Conservation (phyloP, 2,329 filamentous ascomycete genomes). For the Aspergillus vadensis region DNA sequence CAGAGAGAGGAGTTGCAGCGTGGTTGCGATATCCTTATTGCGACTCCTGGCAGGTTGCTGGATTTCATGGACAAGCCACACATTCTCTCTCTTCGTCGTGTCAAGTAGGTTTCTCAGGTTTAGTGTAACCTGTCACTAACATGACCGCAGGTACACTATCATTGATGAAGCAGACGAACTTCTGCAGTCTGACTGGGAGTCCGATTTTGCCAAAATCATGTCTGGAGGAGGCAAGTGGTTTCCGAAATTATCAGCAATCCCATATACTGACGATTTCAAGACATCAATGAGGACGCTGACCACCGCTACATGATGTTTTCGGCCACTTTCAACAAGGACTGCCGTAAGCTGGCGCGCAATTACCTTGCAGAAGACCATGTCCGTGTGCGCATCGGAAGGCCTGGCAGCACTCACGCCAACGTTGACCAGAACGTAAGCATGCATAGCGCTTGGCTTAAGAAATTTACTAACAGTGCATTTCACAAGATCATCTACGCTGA, state of each 20-base stretch:
- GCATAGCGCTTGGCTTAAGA: background rate
- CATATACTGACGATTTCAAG: slow-evolving; percentile 33
- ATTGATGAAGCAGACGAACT: slow-evolving; percentile 97
- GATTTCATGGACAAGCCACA: slow-evolving; percentile 77
- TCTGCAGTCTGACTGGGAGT: slow-evolving; percentile 75
- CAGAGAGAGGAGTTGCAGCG: slow-evolving; percentile 73
- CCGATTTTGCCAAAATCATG: slow-evolving; percentile 74
- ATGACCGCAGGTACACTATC: slow-evolving; percentile 60
- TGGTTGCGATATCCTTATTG: slow-evolving; percentile 88
- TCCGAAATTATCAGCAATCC: slow-evolving; percentile 8
- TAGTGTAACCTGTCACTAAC: background rate
- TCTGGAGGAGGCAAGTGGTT: slow-evolving; percentile 70
- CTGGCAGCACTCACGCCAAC: slow-evolving; percentile 79
- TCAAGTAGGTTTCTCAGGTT: slow-evolving; percentile 59
- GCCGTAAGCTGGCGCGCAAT: slow-evolving; percentile 73
- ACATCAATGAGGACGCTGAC: slow-evolving; percentile 75
- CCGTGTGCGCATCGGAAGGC: slow-evolving; percentile 81
- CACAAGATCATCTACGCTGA: slow-evolving; percentile 66
- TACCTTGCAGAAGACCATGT: slow-evolving; percentile 75
- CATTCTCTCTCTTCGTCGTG: slow-evolving; percentile 70
- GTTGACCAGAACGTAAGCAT: slow-evolving; percentile 68
- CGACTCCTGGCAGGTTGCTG: slow-evolving; percentile 79
- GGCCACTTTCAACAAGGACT: slow-evolving; percentile 83
- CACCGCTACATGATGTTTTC: slow-evolving; percentile 82
- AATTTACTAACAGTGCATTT: background rate